Evolutionary conservation across 2,329 filamentous ascomycete species (phyloP).

Genomic region (Aquanectria penicillioides): DNA sequence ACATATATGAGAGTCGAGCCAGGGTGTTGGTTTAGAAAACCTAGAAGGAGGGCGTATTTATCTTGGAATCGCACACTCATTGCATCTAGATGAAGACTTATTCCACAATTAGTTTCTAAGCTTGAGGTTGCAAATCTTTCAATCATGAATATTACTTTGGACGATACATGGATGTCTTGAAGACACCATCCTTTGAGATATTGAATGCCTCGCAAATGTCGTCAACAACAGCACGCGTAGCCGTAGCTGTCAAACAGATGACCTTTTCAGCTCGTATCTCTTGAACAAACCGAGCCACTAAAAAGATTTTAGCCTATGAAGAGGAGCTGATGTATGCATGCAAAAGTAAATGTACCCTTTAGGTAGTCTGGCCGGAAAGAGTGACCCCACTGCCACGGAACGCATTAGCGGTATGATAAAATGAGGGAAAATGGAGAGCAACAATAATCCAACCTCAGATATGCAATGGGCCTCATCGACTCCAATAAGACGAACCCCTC

Average conservation of each 20-base stretch:
- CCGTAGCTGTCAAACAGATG: slow-evolving; percentile 69
- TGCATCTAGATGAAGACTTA: slow-evolving; percentile 63
- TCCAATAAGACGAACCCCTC: slow-evolving; percentile 65
- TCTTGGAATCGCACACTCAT: slow-evolving; percentile 53
- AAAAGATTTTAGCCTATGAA: neutral
- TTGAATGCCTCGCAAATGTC: slow-evolving; percentile 64
- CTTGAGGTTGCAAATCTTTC: too few species aligned
- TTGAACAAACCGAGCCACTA: slow-evolving; percentile 63
- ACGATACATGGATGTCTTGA: slow-evolving; percentile 68
- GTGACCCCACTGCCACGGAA: slow-evolving; percentile 54
- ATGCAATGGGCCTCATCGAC: slow-evolving; percentile 70
- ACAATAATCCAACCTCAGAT: slow-evolving; percentile 48
- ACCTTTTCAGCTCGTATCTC: slow-evolving; percentile 68
- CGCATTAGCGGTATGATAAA: slow-evolving; percentile 5
- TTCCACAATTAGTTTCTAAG: rapidly evolving
- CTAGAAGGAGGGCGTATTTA: slow-evolving; percentile 55
- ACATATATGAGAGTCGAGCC: slow-evolving; percentile 71
- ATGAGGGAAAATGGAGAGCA: rapidly evolving
- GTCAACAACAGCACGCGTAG: slow-evolving; percentile 63
- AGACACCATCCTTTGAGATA: slow-evolving; percentile 59
- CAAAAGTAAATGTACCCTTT: slow-evolving; percentile 49
- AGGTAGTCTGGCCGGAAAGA: slow-evolving; percentile 62
- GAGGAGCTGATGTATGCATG: neutral
- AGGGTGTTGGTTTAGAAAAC: slow-evolving; percentile 60
- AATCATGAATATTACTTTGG: slow-evolving; percentile 62